Evolutionary conservation across 1,139 yeast species (phyloP).

Genomic region (Kodamaea sp.): DNA sequence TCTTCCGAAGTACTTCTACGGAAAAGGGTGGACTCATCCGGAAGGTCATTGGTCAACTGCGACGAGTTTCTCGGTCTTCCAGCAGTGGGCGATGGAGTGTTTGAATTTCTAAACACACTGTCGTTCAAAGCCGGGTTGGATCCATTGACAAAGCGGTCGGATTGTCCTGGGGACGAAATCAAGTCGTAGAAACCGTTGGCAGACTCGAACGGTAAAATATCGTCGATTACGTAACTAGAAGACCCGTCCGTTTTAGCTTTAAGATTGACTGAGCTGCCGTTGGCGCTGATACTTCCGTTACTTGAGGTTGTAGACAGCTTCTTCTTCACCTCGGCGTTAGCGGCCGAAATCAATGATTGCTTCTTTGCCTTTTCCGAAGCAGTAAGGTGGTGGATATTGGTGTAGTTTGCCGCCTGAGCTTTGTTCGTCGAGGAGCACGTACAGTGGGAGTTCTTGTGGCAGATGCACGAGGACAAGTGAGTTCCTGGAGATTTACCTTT

Average conservation of each 20-base stretch:
- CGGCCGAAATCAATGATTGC: conserved; percentile 26
- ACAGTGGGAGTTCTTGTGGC: conserved; percentile 57
- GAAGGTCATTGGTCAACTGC: conserved; percentile 5
- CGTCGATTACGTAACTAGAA: conserved; percentile 29
- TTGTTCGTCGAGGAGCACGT: conserved; percentile 48
- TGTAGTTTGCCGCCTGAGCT: conserved; percentile 7
- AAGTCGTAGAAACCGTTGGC: conserved; percentile 32
- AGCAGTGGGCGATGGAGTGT: conserved; percentile 8
- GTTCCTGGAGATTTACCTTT: conserved; percentile 46
- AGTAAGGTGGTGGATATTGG: conserved; percentile 17
- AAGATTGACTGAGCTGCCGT: conserved; percentile 1
- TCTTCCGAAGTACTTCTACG: conserved; percentile 4
- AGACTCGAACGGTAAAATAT: conserved; percentile 35
- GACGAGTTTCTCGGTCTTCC: conserved; percentile 8
- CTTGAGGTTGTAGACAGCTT: conserved; percentile 9
- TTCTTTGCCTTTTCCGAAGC: conserved; percentile 32
- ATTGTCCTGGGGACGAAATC: conserved; percentile 5
- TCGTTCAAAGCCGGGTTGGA: conserved; percentile 7
- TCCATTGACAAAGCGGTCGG: conserved; percentile 5
- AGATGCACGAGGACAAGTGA: conserved; percentile 54
- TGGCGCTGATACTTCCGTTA: conserved; percentile 1
- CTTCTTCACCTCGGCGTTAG: conserved; percentile 19
- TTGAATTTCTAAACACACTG: conserved; percentile 6
- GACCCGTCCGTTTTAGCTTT: conserved; percentile 2
- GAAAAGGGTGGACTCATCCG: conserved; percentile 1